Evolutionary conservation across 768 basidiomycete genomes (phyloP).

Genomic region (Calocybe cyanea): DNA sequence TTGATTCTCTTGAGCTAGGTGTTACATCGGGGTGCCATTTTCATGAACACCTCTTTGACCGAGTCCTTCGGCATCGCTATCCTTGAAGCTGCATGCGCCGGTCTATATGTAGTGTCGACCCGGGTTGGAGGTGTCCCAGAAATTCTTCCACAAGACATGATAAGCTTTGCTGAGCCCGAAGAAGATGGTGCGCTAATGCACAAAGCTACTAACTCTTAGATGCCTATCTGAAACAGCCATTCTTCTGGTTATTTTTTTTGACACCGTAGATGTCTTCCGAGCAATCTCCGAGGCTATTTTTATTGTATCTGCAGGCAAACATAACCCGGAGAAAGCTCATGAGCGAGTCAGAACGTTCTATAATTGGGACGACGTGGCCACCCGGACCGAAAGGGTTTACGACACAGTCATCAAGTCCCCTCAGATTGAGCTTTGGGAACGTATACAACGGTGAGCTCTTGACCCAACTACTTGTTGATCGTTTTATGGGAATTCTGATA

Average conservation of each 20-base stretch:
- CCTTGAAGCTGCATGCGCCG: constrained; percentile 92
- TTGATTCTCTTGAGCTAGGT: constrained; percentile 44
- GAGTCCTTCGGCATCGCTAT: constrained; percentile 98
- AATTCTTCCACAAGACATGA: constrained; percentile 90
- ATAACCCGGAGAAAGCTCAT: constrained; percentile 76
- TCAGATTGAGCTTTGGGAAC: constrained; percentile 69
- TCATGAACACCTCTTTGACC: constrained; percentile 92
- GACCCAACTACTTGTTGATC: not conserved
- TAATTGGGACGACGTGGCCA: constrained; percentile 77
- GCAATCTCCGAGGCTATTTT: constrained; percentile 79
- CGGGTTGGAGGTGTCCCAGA: constrained; percentile 95
- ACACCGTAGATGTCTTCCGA: constrained; percentile 67
- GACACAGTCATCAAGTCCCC: constrained; percentile 55
- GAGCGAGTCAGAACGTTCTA: constrained; percentile 80
- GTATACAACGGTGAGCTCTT: constrained; percentile 68
- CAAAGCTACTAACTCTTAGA: not conserved
- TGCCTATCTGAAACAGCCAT: not conserved
- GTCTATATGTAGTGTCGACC: constrained; percentile 91
- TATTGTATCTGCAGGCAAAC: constrained; percentile 60
- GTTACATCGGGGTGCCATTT: constrained; percentile 84
- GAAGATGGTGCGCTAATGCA: constrained; percentile 68
- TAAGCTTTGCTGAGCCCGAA: constrained; percentile 90
- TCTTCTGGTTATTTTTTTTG: not conserved
- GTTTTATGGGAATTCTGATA: not conserved
- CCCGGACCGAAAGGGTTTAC: constrained; percentile 84